Evolutionary conservation across 441 rosid genomes (phyloP), one percentile per base, ranked within the genome.

Genomic region (Croton laevigatus): DNA sequence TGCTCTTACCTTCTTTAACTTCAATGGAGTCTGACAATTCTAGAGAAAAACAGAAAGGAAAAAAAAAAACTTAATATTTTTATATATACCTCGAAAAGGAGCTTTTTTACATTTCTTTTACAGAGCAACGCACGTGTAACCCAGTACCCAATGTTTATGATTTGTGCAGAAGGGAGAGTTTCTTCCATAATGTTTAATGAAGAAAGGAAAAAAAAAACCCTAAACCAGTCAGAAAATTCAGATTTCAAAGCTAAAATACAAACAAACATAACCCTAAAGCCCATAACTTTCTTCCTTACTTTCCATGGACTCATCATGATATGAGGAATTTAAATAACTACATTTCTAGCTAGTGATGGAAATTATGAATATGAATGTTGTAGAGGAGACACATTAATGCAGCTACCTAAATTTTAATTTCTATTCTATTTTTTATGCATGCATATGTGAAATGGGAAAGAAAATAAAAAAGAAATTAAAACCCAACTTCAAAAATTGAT

Each of bases 41-140:
- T 34, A 49, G 70, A 19, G 36, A 12, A 27, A 27, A 1, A 27
- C n/a, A n/a, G n/a, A 27, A 1, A 27, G 32, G 32, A 27, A 27
- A 27, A 27, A 27, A 27, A 27, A 27, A 27, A 27, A 27, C 2
- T 1, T 27, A 27, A 3, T 40, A 40, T 40, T 4, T 40, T 4
- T 40, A 40, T 40, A 40, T 40, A 40, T 40, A 40, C 5, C 86
- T 84, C 79, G 86, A 73, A 79, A 86, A 86, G 55, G 81, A 81
- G 72, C 75, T 73, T 70, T 27, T 27, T 27, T 27, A 27, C 2
- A 27, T 27, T 27, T 27, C 2, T 27, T 27, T 71, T 67, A 69
- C 80, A 78, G 84, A 67, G 83, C 75, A 81, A 74, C 60, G 81
- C 90, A 82, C 85, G 79, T 86, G 86, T 76, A 70, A 78, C 79